These are phyloP conservation scores for Penicillium hesseltinei DNA, from an alignment of 2,329 filamentous ascomycete species.

Conservation along the genomic window DNA sequence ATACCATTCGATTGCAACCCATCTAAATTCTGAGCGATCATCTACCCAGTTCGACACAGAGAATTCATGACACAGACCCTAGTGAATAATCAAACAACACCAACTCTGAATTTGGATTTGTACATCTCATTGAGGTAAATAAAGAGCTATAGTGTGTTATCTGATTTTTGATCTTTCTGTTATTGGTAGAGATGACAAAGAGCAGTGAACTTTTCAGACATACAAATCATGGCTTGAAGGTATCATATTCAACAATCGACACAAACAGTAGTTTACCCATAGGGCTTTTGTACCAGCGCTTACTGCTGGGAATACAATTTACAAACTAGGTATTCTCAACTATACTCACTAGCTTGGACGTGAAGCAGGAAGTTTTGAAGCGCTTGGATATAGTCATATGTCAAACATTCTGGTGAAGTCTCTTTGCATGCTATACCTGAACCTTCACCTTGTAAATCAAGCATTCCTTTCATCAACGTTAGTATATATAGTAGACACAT, in stretches of 20 bases:
- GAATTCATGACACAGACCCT: no score
- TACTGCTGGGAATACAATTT: background rate
- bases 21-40: background rate
- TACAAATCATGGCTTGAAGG: background rate
- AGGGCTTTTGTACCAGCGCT: background rate
- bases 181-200: no score
- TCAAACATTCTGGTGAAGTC: no score
- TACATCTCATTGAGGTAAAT: background rate
- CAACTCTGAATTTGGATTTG: background rate
- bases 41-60: no score
- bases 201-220: background rate
- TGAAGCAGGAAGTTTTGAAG: background rate
- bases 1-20: background rate
- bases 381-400: background rate
- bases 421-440: background rate
- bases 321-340: background rate
- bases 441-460: background rate
- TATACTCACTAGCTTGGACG: no score
- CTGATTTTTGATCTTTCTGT: background rate
- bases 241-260: background rate
- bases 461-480: background rate
- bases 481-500: background rate
- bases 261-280: background rate
- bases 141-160: rapidly evolving
- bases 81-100: background rate